Base-by-base conservation (phyloP, 495 filamentous ascomycete species). In the Aspergillus panamensis region DNA sequence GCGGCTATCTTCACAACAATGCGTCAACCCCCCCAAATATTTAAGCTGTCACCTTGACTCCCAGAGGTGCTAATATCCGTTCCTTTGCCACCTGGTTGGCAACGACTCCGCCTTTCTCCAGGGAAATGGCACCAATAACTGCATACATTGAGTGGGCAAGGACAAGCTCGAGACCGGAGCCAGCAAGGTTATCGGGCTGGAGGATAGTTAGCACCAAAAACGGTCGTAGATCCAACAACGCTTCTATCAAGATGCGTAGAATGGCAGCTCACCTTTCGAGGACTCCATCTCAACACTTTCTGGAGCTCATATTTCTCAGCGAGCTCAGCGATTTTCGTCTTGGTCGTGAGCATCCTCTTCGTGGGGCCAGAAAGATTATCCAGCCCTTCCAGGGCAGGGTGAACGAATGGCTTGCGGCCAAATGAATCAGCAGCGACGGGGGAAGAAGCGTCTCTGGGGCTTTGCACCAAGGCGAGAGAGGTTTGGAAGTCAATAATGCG, bases 241-340 rank as follows among this genome's bases (percentile, higher is more conserved):
- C 25, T 25, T 25, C 5, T 2, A 25, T 25, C 25, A 25, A 6
- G 12, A 1, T 25, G 3, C 43, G 14, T 13, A 19, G 33, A 17
- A n/a, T 6, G 20, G 5, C 39, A 13, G 17, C 85, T 66, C 76
- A 96, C 92, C 72, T 84, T 79, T 67, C 80, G 83, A 13, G 94
- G 94, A 62, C 86, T 88, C 94, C 94, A 98, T 73, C 94, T 81
- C 58, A 93, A 68, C 17, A 97, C 91, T 8, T 79, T 77, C 44
- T 77, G 61, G 63, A 97, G 67, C 2, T 90, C 87, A 51, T 89
- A 85, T n/a, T 82, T 78, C 19, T 78, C 63, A 25, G 87, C 90
- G 52, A 97, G 69, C 47, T 77, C 71, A 43, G 84, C 80, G 44
- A 96, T 59, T 65, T 88, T 85, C 7, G 73, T 64, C 45, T 82